Conservation (phyloP, 2,329 filamentous ascomycete genomes). For the Colletotrichum sp. region DNA sequence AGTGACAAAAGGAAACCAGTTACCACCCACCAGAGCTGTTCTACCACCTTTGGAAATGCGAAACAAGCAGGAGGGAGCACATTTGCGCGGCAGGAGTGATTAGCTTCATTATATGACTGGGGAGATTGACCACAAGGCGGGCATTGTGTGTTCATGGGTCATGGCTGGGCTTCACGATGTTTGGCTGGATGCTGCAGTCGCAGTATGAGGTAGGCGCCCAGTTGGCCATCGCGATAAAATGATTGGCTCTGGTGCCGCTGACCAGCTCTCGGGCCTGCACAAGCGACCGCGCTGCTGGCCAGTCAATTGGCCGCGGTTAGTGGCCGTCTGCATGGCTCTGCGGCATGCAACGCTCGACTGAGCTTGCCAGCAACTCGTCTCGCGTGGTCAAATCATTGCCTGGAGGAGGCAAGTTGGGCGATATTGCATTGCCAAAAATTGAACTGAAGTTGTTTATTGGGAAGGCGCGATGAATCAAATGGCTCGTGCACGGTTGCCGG, state of each 20-base stretch:
- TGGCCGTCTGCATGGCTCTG: neutral
- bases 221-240: neutral
- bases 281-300: slow-evolving; percentile 9
- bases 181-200: slow-evolving; percentile 21
- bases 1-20: slow-evolving; percentile 1
- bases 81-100: slow-evolving; percentile 9
- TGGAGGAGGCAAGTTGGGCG: neutral
- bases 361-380: neutral
- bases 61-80: slow-evolving; percentile 10
- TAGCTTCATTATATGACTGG: slow-evolving; percentile 21
- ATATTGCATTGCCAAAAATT: neutral
- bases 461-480: neutral
- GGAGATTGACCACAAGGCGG: neutral
- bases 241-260: slow-evolving; percentile 21
- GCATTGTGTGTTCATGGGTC: slow-evolving; percentile 10
- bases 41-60: slow-evolving; percentile 3
- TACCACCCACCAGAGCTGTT: slow-evolving; percentile 5
- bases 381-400: neutral
- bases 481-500: neutral
- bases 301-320: slow-evolving; percentile 16
- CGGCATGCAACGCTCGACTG: neutral
- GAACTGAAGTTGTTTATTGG: neutral
- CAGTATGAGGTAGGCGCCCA: slow-evolving; percentile 24
- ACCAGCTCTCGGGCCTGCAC: slow-evolving; percentile 18
- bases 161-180: slow-evolving; percentile 11